Evolutionary conservation across 805 yeast species (phyloP), one percentile per base, ranked within the genome.

Genomic region (Dipodascopsis tothii): DNA sequence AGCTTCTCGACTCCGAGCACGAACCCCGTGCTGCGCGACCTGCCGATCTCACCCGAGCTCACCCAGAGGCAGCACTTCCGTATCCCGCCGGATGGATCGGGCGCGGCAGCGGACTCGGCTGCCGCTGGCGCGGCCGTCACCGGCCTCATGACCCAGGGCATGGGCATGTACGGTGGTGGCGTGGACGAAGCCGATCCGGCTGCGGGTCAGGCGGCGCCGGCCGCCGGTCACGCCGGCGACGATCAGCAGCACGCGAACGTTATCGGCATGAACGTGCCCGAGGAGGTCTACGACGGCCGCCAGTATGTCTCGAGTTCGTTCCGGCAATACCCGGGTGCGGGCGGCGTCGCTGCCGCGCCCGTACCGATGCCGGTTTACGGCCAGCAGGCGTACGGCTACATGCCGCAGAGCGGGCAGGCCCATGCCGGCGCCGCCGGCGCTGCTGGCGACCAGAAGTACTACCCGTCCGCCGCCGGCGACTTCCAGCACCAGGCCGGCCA

Each of bases 1-100:
- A 67, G 65, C 33, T 65, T 87, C 37, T 56, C 62, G 0, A 66
- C 79, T 21, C 95, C 95, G 0, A 66, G 77, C 3, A 73, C 73
- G 33, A 63, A 73, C 5, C 70, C 73, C 5, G 54, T 59, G 17
- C 69, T 84, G 43, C 71, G 72, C 45, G 71, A 75, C 45, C 50
- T 77, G 0, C 61, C 61, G 16, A 70, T 67, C 36, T 49, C 61
- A 35, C 61, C 62, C 4, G 69, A 65, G 43, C 56, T 66, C 19
- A 56, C 59, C 21, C 56, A 56, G 40, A 46, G 60, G 21, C 61
- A 58, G 41, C 58, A 60, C 49, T 62, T 63, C 54, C 50, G 67
- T 40, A 54, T 59, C 37, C 63, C 67, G 19, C 58, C 62, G 18
- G 64, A 60, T 34, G 53, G 53, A 19, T 42, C 53, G 18, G 37